These are phyloP conservation scores for Alloteropsis angusta DNA, from an alignment of 202 grass and related monocot species.

Conservation along the genomic window DNA sequence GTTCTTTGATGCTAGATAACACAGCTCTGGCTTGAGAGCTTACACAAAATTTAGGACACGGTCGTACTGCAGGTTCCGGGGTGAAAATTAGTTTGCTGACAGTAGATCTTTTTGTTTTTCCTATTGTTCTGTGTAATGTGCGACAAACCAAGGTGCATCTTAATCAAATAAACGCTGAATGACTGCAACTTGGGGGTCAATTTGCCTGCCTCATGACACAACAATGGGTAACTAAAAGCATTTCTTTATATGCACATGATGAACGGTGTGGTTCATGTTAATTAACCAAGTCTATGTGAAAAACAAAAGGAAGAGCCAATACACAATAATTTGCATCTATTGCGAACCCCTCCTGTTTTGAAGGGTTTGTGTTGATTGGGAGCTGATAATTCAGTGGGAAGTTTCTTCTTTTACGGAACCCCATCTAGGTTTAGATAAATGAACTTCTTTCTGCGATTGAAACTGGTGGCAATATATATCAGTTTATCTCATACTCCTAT, in stretches of 20 bases:
- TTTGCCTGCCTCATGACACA: neutral
- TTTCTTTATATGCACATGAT: neutral
- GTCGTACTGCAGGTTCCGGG: neutral
- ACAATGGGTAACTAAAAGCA: neutral
- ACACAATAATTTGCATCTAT: neutral
- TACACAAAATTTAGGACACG: neutral
- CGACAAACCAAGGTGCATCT: neutral
- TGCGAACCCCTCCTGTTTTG: neutral
- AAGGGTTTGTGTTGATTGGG: neutral
- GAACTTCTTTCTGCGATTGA: neutral
- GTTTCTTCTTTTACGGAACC: neutral
- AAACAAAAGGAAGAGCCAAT: neutral
- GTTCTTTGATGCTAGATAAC: neutral
- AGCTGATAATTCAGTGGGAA: neutral
- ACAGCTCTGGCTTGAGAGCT: neutral
- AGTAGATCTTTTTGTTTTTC: neutral
- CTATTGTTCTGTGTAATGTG: neutral
- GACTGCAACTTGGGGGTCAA: no score
- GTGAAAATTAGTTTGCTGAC: neutral
- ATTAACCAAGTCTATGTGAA: neutral
- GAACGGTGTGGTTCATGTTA: neutral
- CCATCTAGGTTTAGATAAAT: neutral
- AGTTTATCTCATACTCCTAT: neutral
- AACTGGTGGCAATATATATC: neutral
- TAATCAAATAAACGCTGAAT: neutral